Evolutionary conservation across 2,329 filamentous ascomycete genomes (phyloP).

Genomic region (Plectosphaerella cucumerina): DNA sequence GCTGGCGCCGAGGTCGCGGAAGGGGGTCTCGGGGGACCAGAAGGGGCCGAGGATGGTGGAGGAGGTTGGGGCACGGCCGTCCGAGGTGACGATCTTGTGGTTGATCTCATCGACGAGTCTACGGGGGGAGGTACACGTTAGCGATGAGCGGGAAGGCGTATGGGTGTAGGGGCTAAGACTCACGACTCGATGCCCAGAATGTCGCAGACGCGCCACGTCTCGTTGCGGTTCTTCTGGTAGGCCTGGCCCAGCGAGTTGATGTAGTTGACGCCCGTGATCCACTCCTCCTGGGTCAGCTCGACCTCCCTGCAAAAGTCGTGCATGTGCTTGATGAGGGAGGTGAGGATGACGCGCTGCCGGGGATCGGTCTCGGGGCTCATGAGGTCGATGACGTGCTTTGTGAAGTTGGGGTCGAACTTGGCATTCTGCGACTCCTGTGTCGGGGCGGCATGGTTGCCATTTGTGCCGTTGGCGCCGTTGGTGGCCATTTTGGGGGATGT

Average conservation of each 20-base stretch:
- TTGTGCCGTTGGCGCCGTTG: conserved; percentile 7
- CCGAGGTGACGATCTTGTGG: conserved; percentile 9
- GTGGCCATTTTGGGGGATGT: conserved; percentile 7
- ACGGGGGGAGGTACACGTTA: not conserved
- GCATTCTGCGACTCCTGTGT: not conserved
- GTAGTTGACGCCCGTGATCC: conserved; percentile 12
- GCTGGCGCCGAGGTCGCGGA: conserved; percentile 11
- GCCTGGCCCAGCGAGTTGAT: conserved; percentile 13
- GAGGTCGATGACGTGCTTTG: conserved; percentile 13
- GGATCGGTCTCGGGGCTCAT: conserved; percentile 12
- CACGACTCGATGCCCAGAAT: conserved; percentile 12
- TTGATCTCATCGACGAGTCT: conserved; percentile 13
- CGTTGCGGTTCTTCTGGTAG: conserved; percentile 14
- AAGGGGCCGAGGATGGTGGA: conserved; percentile 13
- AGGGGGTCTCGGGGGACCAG: conserved; percentile 14
- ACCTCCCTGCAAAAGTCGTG: conserved; percentile 89
- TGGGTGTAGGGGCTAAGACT: not conserved
- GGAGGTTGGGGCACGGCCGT: conserved; percentile 9
- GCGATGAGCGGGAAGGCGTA: not conserved
- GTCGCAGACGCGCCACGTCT: conserved; percentile 12
- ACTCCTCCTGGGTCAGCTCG: conserved; percentile 58
- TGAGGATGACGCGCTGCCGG: conserved; percentile 9
- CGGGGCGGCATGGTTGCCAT: conserved; percentile 3
- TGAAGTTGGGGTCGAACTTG: conserved; percentile 13
- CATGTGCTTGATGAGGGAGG: conserved; percentile 51